phyloP scores from a whole-genome alignment of 768 basidiomycete genomes.

The Tubosaeta sp. region DNA sequence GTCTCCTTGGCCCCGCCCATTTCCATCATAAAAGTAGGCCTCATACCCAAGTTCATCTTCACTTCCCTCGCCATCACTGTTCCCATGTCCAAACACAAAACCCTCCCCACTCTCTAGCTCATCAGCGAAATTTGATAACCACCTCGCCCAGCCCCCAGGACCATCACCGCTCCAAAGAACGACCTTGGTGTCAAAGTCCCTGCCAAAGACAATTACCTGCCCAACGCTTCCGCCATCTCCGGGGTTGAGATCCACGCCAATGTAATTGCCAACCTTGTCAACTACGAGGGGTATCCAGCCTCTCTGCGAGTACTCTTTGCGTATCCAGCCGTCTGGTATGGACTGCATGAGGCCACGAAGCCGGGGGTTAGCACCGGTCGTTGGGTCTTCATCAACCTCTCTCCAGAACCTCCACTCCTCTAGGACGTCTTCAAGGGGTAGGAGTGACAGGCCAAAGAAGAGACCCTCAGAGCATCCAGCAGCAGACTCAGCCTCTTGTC shows the following conservation, averaged over 20 bases:
- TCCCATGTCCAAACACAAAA: constrained; percentile 65
- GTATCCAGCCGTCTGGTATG: constrained; percentile 86
- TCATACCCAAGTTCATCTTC: constrained; percentile 87
- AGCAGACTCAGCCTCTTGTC: constrained; percentile 88
- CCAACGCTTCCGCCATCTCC: constrained; percentile 70
- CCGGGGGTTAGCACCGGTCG: constrained; percentile 72
- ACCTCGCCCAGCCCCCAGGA: constrained; percentile 88
- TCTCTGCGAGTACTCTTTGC: constrained; percentile 83
- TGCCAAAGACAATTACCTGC: constrained; percentile 97
- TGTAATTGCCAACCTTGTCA: constrained; percentile 94
- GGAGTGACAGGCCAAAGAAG: constrained; percentile 91
- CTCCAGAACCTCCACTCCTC: constrained; percentile 98
- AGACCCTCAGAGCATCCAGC: constrained; percentile 88
- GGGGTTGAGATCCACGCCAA: constrained; percentile 93
- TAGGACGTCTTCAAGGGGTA: constrained; percentile 89
- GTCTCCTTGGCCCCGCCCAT: constrained; percentile 71
- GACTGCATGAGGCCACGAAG: constrained; percentile 80
- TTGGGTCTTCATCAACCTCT: constrained; percentile 85
- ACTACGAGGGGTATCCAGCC: constrained; percentile 96
- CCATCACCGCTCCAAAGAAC: constrained; percentile 93
- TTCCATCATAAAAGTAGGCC: constrained; percentile 81
- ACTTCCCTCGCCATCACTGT: constrained; percentile 61
- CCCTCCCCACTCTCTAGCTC: constrained; percentile 90
- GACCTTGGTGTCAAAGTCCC: constrained; percentile 97
- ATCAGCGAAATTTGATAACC: constrained; percentile 87